phyloP scores from a whole-genome alignment of 257 asterid species.

The Cruciata laevipes region DNA sequence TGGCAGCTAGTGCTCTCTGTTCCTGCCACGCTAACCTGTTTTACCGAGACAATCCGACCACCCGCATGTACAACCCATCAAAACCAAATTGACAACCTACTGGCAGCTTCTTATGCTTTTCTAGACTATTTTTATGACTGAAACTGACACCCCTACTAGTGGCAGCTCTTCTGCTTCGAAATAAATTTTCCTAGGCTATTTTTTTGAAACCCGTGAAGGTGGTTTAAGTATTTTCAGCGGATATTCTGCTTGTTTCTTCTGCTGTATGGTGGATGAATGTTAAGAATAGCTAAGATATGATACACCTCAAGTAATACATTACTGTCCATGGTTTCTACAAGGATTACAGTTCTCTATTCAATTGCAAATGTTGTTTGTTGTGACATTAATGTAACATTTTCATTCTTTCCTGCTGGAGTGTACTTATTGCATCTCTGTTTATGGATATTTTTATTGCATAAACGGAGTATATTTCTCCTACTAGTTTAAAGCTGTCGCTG shows the following conservation, averaged over 20 bases:
- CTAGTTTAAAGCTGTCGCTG: not conserved
- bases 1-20: not conserved
- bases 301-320: not conserved
- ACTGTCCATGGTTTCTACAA: not conserved
- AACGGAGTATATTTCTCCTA: not conserved
- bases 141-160: too few relatives aligned
- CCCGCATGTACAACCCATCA: too few relatives aligned
- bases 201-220: not conserved
- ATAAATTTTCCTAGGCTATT: not conserved
- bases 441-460: not conserved
- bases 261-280: not conserved
- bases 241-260: not conserved
- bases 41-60: not conserved
- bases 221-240: not conserved
- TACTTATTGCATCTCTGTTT: not conserved
- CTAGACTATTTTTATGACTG: too few relatives aligned
- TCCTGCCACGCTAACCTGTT: not conserved
- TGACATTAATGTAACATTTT: not conserved
- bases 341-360: not conserved
- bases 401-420: not conserved
- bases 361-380: not conserved
- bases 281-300: not conserved
- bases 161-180: too few relatives aligned
- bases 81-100: not conserved
- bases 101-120: not conserved